Evolutionary conservation across 2,329 filamentous ascomycete genomes (phyloP).

Genomic region (Ophiostoma himal-ulmi): DNA sequence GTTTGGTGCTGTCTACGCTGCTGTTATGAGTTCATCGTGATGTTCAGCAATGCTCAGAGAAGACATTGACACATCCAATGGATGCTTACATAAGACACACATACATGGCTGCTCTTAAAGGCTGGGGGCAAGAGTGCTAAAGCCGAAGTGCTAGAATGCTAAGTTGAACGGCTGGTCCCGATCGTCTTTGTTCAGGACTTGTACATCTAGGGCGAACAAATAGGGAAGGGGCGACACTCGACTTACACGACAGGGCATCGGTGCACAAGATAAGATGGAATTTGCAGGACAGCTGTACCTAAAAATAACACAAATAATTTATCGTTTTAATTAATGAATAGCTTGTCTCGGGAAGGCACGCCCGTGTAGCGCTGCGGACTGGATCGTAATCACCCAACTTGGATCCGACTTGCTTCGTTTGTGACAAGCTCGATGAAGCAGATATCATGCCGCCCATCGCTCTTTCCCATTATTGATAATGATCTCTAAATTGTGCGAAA

Average conservation of each 20-base stretch:
- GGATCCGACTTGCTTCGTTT: not conserved
- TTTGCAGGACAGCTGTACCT: not conserved
- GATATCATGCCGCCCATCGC: not conserved
- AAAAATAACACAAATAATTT: not conserved
- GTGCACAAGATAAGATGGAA: not conserved
- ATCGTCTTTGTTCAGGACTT: conserved; percentile 9
- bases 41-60: not conserved
- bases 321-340: not conserved
- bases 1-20: not conserved
- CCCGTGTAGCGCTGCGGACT: not conserved
- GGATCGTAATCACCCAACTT: not conserved
- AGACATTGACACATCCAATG: not conserved
- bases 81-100: not conserved
- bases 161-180: conserved; percentile 5
- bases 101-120: not conserved
- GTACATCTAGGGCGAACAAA: not conserved
- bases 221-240: not conserved
- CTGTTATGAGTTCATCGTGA: not conserved
- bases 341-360: not conserved
- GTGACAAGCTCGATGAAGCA: not conserved
- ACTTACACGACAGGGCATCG: not conserved
- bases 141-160: not conserved
- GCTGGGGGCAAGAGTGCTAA: not conserved
- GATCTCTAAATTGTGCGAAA: not conserved
- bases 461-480: not conserved